Base-by-base conservation (phyloP, 768 basidiomycete genomes). In the Pisolithus sp. region DNA sequence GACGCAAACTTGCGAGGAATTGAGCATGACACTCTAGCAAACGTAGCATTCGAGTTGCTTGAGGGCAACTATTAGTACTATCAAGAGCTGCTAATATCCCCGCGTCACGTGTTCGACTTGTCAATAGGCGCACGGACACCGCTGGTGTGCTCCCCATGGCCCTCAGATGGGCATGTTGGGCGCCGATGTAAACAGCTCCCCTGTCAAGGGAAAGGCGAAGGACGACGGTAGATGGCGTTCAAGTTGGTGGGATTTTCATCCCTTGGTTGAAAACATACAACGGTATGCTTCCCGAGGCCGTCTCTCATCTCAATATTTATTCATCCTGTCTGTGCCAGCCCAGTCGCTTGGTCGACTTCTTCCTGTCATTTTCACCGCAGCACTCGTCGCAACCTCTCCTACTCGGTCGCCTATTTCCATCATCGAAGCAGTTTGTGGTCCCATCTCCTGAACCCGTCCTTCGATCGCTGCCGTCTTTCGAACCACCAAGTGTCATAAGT, bases 211-310 rank as follows among this genome's bases (percentile, higher is more conserved):
- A 21, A 85, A 82, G 65, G 69, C 59, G 23, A 77, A 69, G 52
- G 79, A 79, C 56, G 73, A 72, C 49, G 68, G 67, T 23, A 72
- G 72, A 45, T 86, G 83, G 82, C 76, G 77, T 21, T 62, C 80
- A 26, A 79, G 79, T 26, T 89, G 87, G 87, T 89, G 85, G 85
- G 83, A 89, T 55, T 74, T 84, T 39, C 72, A 78, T 53, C 79
- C 84, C 24, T 70, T 87, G 38, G 67, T 76, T 5, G 86, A 86
- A 60, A 71, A 76, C 34, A 70, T 77, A 3, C 70, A 71, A 55
- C 75, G 79, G 87, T 83, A 55, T 45, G 70, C 37, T 23, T 18
- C 0, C 31, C 23, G 20, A 45, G 23, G 21, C 3, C 23, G 40
- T 41, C 20, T 20, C 31, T 18, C 10, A 4, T 36, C 21, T 13